Percentiles rank a stretch among this genome's conserved stretches.
phyloP scores from a whole-genome alignment of 2,329 filamentous ascomycete genomes.

The Cryphonectria parasitica region DNA sequence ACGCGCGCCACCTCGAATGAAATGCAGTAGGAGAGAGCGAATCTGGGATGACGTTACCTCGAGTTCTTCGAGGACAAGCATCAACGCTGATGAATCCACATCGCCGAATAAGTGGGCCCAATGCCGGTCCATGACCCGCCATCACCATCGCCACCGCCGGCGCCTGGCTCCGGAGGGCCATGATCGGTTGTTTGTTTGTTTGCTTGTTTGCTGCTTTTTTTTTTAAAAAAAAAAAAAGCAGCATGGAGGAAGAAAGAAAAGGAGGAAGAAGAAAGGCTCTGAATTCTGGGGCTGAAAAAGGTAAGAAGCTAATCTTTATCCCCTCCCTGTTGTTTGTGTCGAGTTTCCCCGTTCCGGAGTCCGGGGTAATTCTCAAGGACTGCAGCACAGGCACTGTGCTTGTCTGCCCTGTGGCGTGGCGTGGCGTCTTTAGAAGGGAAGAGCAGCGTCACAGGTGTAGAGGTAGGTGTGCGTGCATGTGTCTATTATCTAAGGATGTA shows the following conservation, averaged over 20 bases:
- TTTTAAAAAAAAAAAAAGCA: no score
- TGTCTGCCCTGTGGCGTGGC: neutral
- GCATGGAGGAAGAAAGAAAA: neutral
- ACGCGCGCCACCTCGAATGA: neutral
- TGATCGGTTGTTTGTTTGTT: neutral
- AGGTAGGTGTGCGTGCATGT: neutral
- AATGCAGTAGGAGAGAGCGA: conserved; percentile 7
- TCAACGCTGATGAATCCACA: neutral
- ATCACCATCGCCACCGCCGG: neutral
- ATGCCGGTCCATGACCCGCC: neutral
- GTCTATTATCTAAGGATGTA: neutral
- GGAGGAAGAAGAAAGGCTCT: neutral
- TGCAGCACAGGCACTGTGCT: neutral
- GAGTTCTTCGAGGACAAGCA: neutral
- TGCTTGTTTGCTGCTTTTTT: no score
- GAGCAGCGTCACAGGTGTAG: neutral
- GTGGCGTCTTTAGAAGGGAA: neutral
- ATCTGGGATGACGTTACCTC: conserved; percentile 8
- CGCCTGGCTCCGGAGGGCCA: neutral
- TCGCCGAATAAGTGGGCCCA: conserved; percentile 3
- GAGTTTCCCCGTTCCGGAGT: neutral
- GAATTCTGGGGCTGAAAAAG: neutral
- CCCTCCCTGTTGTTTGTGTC: neutral
- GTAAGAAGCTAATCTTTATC: neutral
- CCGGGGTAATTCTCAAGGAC: neutral